Evolutionary conservation across 805 yeast genomes (phyloP).

Genomic region (Starmera pachycereana): DNA sequence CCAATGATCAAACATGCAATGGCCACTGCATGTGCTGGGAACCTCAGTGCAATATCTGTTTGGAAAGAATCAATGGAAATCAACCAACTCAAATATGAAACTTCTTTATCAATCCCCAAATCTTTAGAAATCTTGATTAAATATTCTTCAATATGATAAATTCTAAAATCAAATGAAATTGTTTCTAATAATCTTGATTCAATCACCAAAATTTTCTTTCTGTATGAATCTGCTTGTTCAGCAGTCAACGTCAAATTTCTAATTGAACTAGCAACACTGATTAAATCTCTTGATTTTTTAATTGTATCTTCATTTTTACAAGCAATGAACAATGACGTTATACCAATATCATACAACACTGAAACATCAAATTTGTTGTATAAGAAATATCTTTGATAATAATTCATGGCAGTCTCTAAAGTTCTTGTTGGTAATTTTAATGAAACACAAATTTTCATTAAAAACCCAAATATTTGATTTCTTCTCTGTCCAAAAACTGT

Average conservation of each 20-base stretch:
- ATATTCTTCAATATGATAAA: constrained; percentile 55
- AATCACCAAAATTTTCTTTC: constrained; percentile 43
- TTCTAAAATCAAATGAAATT: constrained; percentile 71
- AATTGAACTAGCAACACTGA: constrained; percentile 29
- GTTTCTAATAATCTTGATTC: constrained; percentile 72
- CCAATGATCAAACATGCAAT: constrained; percentile 57
- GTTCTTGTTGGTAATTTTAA: constrained; percentile 63
- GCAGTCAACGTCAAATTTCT: constrained; percentile 17
- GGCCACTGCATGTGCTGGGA: constrained; percentile 72
- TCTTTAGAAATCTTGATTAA: constrained; percentile 51
- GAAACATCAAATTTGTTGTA: constrained; percentile 50
- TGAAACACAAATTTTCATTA: constrained; percentile 39
- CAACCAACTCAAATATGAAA: constrained; percentile 58
- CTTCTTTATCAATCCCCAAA: constrained; percentile 32
- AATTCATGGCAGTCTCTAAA: constrained; percentile 59
- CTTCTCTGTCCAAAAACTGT: constrained; percentile 41
- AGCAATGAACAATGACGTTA: constrained; percentile 61
- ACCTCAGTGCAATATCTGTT: constrained; percentile 55
- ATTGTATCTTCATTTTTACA: constrained; percentile 78
- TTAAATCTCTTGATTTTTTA: constrained; percentile 58
- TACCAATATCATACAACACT: constrained; percentile 51
- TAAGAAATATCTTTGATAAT: constrained; percentile 61
- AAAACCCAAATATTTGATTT: constrained; percentile 41
- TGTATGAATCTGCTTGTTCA: constrained; percentile 39
- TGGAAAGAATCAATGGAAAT: constrained; percentile 63